phyloP scores from a whole-genome alignment of 1,139 yeast species.

The Suhomyces bokatorum region DNA sequence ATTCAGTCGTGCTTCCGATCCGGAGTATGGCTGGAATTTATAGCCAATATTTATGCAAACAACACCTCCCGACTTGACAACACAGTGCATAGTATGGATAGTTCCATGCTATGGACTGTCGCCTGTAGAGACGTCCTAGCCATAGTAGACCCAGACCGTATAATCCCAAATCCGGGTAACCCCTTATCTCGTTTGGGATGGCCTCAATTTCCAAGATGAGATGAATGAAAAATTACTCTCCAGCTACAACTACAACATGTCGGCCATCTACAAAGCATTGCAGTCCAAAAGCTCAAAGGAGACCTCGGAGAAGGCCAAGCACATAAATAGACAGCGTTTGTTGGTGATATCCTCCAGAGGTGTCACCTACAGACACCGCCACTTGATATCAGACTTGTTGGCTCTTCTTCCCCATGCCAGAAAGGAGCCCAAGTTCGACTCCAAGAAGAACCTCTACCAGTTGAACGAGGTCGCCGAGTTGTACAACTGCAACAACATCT shows the following conservation, averaged over 20 bases:
- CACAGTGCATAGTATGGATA: no score
- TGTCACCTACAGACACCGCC: conserved; percentile 92
- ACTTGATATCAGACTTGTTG: conserved; percentile 79
- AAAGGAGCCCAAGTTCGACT: conserved; percentile 94
- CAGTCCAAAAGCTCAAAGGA: conserved; percentile 51
- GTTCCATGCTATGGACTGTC: no score
- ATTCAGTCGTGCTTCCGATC: background rate
- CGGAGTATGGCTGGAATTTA: conserved; percentile 4
- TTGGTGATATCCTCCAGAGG: conserved; percentile 92
- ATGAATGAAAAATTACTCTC: conserved; percentile 12
- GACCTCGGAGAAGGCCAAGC: conserved; percentile 49
- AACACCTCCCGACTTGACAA: background rate
- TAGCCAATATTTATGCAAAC: conserved; percentile 3
- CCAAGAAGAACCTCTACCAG: conserved; percentile 84
- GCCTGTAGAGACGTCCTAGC: no score
- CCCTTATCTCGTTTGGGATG: conserved; percentile 1
- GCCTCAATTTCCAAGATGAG: conserved; percentile 10
- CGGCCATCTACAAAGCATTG: conserved; percentile 69
- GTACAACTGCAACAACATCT: conserved; percentile 93
- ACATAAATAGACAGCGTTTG: conserved; percentile 77
- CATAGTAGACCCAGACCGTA: no score
- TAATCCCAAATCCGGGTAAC: conserved; percentile 8
- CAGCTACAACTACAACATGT: conserved; percentile 36
- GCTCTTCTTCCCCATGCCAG: conserved; percentile 89
- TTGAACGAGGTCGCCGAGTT: conserved; percentile 94